Base-by-base conservation (phyloP, 2,329 filamentous ascomycete genomes). In the Apiospora arundinis region DNA sequence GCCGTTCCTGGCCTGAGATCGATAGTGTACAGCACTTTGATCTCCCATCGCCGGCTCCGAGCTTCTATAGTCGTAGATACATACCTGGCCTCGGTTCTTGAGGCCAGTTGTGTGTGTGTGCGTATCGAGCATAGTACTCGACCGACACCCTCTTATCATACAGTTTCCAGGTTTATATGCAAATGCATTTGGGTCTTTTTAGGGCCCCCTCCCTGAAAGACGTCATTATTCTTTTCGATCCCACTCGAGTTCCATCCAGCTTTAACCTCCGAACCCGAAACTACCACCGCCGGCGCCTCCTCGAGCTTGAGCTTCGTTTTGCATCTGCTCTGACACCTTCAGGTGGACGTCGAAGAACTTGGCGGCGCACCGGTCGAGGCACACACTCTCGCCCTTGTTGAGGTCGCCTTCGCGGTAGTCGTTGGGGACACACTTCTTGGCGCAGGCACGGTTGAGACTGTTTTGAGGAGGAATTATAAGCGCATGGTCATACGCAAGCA, bases 281-380 rank as follows among this genome's bases (percentile, higher is more conserved):
- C 77, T 77, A 49, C 85, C 87, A 25, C 77, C 78, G 60, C 85
- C 87, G 60, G 83, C 87, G n/a, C 83, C 84, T 46, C 91, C 89
- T 79, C 89, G 89, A 74, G 89, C 88, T 79, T 91, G 89, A 67
- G 93, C 93, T 84, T 97, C 93, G 75, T 92, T 91, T 85, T 98
- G 95, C 91, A 98, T 95, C 85, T 97, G 94, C 85, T 98, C 95
- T 79, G 93, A 95, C 72, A 98, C 94, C 88, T 98, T 98, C 87
- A 97, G 91, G 83, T 97, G 97, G 80, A 97, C 95, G 78, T 98
- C 95, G 85, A 99, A 98, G 88, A 98, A 99, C 87, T 99, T 99
- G 81, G 93, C 90, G 72, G 97, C 93, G 85, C 97, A 99, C 80
- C 96, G 94, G 86, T 99, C 96, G 77, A 99, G 91, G 87, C 97